Evolutionary conservation across 2,329 filamentous ascomycete genomes (phyloP).

Genomic region (Dryadomyces sulphureus): DNA sequence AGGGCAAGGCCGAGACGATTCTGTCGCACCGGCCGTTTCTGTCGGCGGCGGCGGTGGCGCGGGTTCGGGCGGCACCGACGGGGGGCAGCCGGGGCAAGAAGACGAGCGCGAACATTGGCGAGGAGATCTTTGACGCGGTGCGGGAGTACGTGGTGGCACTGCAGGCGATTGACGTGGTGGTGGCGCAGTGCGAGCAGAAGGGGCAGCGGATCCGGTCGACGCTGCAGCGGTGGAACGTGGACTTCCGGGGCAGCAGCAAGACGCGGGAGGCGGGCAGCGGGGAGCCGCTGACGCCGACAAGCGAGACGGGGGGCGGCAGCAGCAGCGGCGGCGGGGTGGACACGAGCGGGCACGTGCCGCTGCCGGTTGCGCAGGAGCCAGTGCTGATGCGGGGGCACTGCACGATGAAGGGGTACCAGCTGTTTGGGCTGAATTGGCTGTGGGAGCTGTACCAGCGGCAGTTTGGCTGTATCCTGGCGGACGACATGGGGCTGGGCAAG

Average conservation of each 20-base stretch:
- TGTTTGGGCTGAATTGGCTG: conserved; percentile 93
- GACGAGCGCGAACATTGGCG: conserved; percentile 33
- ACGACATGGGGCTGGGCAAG: conserved; percentile 96
- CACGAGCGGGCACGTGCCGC: conserved; percentile 17
- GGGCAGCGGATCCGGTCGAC: conserved; percentile 40
- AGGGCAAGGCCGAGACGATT: conserved; percentile 53
- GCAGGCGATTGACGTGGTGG: conserved; percentile 69
- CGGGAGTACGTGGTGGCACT: conserved; percentile 68
- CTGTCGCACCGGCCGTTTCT: conserved; percentile 62
- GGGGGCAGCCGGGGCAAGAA: conserved; percentile 22
- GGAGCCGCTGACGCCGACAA: conserved; percentile 23
- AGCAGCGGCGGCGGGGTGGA: neutral
- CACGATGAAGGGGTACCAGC: conserved; percentile 79
- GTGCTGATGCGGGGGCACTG: conserved; percentile 61
- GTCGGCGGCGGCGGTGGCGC: conserved; percentile 48
- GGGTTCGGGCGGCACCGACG: conserved; percentile 38
- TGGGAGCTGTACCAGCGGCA: conserved; percentile 64
- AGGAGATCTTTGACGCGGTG: conserved; percentile 35
- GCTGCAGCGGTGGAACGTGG: conserved; percentile 33
- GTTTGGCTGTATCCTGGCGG: conserved; percentile 80
- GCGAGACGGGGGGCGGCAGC: conserved; percentile 12
- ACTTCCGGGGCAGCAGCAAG: conserved; percentile 25
- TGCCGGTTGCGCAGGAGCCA: conserved; percentile 49
- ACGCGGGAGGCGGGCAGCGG: conserved; percentile 6
- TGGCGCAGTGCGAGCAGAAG: conserved; percentile 58